These are phyloP conservation scores for Verticillium alfalfae DNA, from an alignment of 2,329 filamentous ascomycete genomes.

Conservation along the genomic window DNA sequence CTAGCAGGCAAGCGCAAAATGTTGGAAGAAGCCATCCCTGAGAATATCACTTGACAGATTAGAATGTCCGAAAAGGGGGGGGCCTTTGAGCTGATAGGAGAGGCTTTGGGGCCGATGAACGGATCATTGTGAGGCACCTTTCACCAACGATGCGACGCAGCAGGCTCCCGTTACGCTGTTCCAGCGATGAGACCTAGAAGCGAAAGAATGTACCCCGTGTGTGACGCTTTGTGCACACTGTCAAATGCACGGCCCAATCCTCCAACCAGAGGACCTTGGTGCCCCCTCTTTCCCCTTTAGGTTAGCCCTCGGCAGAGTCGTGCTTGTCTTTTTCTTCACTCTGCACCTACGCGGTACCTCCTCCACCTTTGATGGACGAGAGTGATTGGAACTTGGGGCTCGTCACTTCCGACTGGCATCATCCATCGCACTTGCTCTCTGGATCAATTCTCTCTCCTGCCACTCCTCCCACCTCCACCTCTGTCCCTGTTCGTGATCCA, in stretches of 20 bases:
- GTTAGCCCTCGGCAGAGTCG: not conserved
- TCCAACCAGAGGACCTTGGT: not conserved
- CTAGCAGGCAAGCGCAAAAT: not conserved
- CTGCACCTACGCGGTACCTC: not conserved
- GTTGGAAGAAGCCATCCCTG: not conserved
- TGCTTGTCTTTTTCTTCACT: not conserved
- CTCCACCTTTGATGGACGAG: not conserved
- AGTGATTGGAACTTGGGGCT: not conserved
- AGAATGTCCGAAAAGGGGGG: no score
- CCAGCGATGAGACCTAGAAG: no score
- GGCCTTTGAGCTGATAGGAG: no score
- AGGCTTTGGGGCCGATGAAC: no score
- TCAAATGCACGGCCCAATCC: no score
- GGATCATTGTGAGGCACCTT: no score
- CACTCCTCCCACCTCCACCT: not conserved
- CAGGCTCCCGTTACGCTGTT: no score
- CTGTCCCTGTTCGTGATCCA: not conserved
- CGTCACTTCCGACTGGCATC: not conserved
- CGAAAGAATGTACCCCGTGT: no score
- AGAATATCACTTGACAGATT: no score
- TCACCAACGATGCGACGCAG: no score
- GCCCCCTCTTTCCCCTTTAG: not conserved
- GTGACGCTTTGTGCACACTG: no score
- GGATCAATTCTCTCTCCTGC: not conserved
- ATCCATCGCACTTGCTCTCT: not conserved